A percentile compares a stretch with the other conserved stretches of the same genome.
phyloP scores from a whole-genome alignment of 2,329 filamentous ascomycete genomes.

The Aspergillus sp. region DNA sequence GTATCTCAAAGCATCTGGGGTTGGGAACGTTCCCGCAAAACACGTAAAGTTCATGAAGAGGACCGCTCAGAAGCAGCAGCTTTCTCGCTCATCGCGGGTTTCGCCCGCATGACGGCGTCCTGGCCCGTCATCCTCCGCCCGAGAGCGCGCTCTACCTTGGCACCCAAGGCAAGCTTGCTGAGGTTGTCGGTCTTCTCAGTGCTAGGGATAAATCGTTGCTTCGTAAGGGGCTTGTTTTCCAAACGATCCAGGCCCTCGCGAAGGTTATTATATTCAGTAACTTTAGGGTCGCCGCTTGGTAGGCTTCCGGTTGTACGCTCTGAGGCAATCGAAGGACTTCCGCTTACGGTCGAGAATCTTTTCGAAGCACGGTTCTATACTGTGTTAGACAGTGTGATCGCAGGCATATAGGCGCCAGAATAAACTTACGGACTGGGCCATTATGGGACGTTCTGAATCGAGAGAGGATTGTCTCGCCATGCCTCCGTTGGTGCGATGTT shows the following conservation, averaged over 20 bases:
- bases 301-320: conserved; percentile 44
- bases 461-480: conserved; percentile 47
- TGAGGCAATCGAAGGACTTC: conserved; percentile 45
- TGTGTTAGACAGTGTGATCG: conserved; percentile 7
- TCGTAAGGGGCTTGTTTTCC: conserved; percentile 80
- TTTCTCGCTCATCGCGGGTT: conserved; percentile 51
- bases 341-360: conserved; percentile 55
- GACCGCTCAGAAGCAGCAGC: conserved; percentile 19
- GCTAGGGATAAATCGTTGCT: conserved; percentile 77
- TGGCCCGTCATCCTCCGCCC: conserved; percentile 83
- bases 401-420: not conserved
- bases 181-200: conserved; percentile 79
- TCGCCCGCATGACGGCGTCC: conserved; percentile 73
- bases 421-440: conserved; percentile 51
- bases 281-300: conserved; percentile 50
- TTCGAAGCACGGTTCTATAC: conserved; percentile 51
- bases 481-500: not conserved
- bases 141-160: conserved; percentile 86
- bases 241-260: conserved; percentile 80
- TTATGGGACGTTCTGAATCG: conserved; percentile 57
- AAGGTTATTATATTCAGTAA: conserved; percentile 70
- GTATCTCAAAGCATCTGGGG: conserved; percentile 1
- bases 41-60: conserved; percentile 10
- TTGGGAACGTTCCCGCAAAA: not conserved
- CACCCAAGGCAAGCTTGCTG: conserved; percentile 82